Conservation (phyloP, 2,329 filamentous ascomycete genomes). For the Trichophyton verrucosum region DNA sequence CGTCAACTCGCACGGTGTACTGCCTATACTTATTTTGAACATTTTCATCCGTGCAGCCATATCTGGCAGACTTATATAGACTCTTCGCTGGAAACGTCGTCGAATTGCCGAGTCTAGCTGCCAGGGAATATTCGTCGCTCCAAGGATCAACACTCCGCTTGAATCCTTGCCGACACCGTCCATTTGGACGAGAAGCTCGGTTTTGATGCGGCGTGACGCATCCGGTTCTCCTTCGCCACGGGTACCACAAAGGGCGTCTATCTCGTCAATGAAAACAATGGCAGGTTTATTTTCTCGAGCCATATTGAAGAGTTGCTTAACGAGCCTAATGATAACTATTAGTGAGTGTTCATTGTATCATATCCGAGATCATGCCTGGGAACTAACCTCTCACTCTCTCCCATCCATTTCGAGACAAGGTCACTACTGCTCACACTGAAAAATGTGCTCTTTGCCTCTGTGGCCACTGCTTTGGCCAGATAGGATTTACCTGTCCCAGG, state of each 20-base stretch:
- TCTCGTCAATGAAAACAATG: slow-evolving; percentile 98
- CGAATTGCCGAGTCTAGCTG: slow-evolving; percentile 93
- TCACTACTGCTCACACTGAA: slow-evolving; percentile 98
- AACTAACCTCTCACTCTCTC: slow-evolving; percentile 83
- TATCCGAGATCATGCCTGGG: not conserved
- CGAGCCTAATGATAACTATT: slow-evolving; percentile 47
- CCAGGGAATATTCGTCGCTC: slow-evolving; percentile 97
- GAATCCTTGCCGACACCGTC: slow-evolving; percentile 95
- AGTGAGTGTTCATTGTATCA: not conserved
- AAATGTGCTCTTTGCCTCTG: slow-evolving; percentile 96
- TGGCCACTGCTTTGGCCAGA: slow-evolving; percentile 91
- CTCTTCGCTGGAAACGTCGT: slow-evolving; percentile 85
- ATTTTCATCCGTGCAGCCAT: slow-evolving; percentile 75
- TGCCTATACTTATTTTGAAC: slow-evolving; percentile 92
- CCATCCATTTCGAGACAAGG: slow-evolving; percentile 99
- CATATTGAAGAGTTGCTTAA: slow-evolving; percentile 96
- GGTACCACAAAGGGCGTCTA: slow-evolving; percentile 89
- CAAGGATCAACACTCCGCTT: slow-evolving; percentile 83
- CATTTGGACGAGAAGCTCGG: slow-evolving; percentile 96
- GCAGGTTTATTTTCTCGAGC: slow-evolving; percentile 95
- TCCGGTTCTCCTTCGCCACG: slow-evolving; percentile 92
- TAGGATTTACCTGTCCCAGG: slow-evolving; percentile 97
- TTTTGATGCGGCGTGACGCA: slow-evolving; percentile 94
- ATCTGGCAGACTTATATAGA: slow-evolving; percentile 91
- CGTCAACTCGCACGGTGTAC: slow-evolving; percentile 74